These are phyloP conservation scores for Boletus sp. DNA, from an alignment of 768 basidiomycete genomes.

Conservation along the genomic window DNA sequence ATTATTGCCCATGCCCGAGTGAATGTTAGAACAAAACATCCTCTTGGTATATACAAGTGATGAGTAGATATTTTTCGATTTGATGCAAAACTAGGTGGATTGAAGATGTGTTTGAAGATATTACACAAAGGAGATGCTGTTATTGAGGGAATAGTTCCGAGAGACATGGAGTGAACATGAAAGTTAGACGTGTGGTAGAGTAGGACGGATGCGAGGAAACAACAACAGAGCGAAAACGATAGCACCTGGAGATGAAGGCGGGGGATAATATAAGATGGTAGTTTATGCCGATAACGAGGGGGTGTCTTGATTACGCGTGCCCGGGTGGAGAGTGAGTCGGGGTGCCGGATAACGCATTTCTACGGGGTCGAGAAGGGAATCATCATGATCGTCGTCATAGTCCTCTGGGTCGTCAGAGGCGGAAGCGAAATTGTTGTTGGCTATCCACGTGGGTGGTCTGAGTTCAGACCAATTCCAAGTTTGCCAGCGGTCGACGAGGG, in stretches of 20 bases:
- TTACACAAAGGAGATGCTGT: slow-evolving; percentile 26
- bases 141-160: slow-evolving; percentile 17
- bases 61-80: slow-evolving; percentile 20
- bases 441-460: slow-evolving; percentile 26
- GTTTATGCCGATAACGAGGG: slow-evolving; percentile 17
- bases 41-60: slow-evolving; percentile 27
- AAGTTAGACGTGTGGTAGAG: slow-evolving; percentile 23
- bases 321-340: slow-evolving; percentile 10
- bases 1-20: slow-evolving; percentile 28
- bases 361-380: slow-evolving; percentile 11
- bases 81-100: slow-evolving; percentile 19
- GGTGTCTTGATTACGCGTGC: slow-evolving; percentile 13
- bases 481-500: slow-evolving; percentile 30
- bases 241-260: slow-evolving; percentile 9
- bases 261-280: slow-evolving; percentile 6
- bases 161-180: slow-evolving; percentile 9
- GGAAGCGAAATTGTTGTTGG: slow-evolving; percentile 2
- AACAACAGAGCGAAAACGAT: slow-evolving; percentile 18
- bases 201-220: slow-evolving; percentile 21
- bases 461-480: slow-evolving; percentile 35
- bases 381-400: slow-evolving; percentile 25
- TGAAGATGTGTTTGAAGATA: slow-evolving; percentile 13
- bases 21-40: slow-evolving; percentile 15
- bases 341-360: slow-evolving; percentile 12
- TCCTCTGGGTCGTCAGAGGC: slow-evolving; percentile 22